Evolutionary conservation across 2,329 filamentous ascomycete species (phyloP), one percentile per base, ranked within the genome.

Genomic region (Monilinia fructigena): DNA sequence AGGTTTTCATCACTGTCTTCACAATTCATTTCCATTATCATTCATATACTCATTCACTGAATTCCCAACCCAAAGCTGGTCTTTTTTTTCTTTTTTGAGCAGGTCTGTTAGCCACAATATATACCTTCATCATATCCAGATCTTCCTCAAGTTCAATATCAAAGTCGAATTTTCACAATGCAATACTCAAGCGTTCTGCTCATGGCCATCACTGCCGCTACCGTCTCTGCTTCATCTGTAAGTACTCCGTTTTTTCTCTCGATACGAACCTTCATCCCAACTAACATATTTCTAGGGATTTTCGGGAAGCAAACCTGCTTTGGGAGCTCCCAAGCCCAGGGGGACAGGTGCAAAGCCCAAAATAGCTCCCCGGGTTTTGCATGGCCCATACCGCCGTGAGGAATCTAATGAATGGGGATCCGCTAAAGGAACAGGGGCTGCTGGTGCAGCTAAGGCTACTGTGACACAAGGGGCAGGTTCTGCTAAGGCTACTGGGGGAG

Each of bases 181-280:
- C 73, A 74, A 70, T 73, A 69, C 67, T 71, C 72, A 67, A 69
- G 60, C 63, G 26, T 72, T 65, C 42, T 74, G 55, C 50, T 72
- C 66, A 67, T 70, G 26, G 67, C 70, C 68, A 61, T 73, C 60
- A 68, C 70, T 61, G 70, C 72, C 18, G 53, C 63, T 53, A 63
- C 66, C 65, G 72, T 74, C 45, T 68, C 62, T 45, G 69, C 70
- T 40, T 63, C 69, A 66, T 65, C 67, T 20, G 68, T 69, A 65
- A 70, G 63, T 52, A 47, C 7, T 26, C 26, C 18, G 11, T 35
- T 35, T 20, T 18, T 12, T 6, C 7, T 23, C 35, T 18, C n/a
- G 14, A 38, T 10, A n/a, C 1, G n/a, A 16, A 40, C 42, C 42
- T 3, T 50, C 47, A 52, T n/a, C 20, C 35, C n/a, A 18, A 56